Evolutionary conservation across 441 rosid species (phyloP).

Genomic region (Metrosideros polymorpha): DNA sequence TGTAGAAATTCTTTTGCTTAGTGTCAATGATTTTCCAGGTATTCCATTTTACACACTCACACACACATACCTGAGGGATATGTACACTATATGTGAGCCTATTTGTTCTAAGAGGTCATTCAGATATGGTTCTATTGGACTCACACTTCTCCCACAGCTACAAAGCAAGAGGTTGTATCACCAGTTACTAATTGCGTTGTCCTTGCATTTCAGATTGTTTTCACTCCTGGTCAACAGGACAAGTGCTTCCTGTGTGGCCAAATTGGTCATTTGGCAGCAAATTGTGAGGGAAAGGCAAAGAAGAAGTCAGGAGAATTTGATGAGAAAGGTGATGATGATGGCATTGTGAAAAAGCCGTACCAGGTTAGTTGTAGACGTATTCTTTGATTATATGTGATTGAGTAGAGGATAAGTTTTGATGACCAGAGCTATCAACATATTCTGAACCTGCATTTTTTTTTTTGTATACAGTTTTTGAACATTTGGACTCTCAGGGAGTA

Average conservation of each 20-base stretch:
- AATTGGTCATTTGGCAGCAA: constrained; percentile 82
- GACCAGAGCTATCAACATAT: neutral
- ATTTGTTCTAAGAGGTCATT: neutral
- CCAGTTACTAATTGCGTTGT: neutral
- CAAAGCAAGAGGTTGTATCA: neutral
- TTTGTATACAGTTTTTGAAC: constrained; percentile 72
- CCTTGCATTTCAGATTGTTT: constrained; percentile 47
- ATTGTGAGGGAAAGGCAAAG: constrained; percentile 87
- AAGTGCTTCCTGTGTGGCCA: constrained; percentile 97
- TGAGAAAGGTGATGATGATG: constrained; percentile 66
- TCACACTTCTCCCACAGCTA: neutral
- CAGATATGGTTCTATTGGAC: neutral
- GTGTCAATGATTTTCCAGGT: neutral
- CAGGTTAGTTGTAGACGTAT: constrained; percentile 41
- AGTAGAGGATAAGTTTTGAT: neutral
- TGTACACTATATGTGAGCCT: neutral
- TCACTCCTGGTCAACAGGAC: constrained; percentile 85
- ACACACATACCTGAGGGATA: neutral
- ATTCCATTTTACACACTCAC: neutral
- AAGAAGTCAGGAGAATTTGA: constrained; percentile 87
- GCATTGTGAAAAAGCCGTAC: constrained; percentile 71
- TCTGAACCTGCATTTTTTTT: neutral
- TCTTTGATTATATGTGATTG: neutral
- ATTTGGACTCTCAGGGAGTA: constrained; percentile 96
- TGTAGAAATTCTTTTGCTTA: neutral